Base-by-base conservation (phyloP, 2,329 filamentous ascomycete species). In the Talaromyces sp. region DNA sequence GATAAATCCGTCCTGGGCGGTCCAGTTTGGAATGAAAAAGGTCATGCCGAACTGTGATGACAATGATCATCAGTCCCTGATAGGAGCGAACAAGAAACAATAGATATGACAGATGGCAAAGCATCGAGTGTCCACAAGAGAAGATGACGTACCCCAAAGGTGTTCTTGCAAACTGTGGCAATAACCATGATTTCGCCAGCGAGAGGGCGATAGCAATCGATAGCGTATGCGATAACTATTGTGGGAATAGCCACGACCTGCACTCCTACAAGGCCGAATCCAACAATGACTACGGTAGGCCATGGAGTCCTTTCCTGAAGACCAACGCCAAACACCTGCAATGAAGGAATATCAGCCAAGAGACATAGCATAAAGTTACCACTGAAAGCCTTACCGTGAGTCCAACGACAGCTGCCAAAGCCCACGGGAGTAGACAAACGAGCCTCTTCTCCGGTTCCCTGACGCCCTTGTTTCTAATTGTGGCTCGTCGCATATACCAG, bases 361-460 rank as follows among this genome's bases (percentile, higher is more conserved):
- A 33, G 33, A 33, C 9, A 33, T 33, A 33, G 33, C 33, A 33
- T 33, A 33, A 33, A 33, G 33, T 33, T 33, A 33, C 33, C 33
- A 33, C 33, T 3, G 33, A 3, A 33, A 33, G 33, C 33, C 33
- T 33, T 3, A 84, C 73, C 10, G 82, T 76, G 63, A 80, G 76
- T 1, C 81, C 82, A 31, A 85, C 72, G 31, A 83, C 75, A 3
- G 83, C 82, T 14, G 84, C 80, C 33, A 85, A 72, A 69, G 84
- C 73, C 68, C 83, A 85, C 0, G 84, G 77, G 11, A 79, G 71
- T 19, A 87, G 79, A 4, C 82, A 82, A 1, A 84, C 84, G 5
- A 88, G 73, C n/a, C 85, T 78, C 84, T 87, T 87, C 70, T 87
- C 84, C 0, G 85, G 83, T 59, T 86, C 81, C n/a, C 85, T 78